Evolutionary conservation across 116 monocot species (phyloP).

Genomic region (Dioscorea cayenensis): DNA sequence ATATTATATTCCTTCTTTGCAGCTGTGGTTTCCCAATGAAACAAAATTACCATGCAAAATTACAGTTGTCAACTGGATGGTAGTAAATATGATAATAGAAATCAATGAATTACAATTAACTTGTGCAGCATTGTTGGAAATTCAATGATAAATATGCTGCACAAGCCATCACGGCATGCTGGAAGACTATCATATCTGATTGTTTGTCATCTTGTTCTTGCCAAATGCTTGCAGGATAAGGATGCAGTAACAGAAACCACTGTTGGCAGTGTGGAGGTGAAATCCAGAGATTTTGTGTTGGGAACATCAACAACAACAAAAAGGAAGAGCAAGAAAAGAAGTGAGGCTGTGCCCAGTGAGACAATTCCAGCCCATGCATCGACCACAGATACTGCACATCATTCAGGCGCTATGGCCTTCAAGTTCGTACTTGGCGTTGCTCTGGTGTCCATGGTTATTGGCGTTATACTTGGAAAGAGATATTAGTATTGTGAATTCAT

Average conservation of each 20-base stretch:
- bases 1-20: no score
- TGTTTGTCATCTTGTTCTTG: not conserved
- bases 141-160: no score
- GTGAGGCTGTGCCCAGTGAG: not conserved
- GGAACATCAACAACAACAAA: conserved; percentile 2
- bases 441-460: conserved; percentile 41
- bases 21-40: no score
- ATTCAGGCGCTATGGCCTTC: conserved; percentile 48
- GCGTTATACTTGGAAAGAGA: conserved; percentile 50
- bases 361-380: not conserved
- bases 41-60: no score
- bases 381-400: conserved; percentile 3
- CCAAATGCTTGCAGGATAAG: conserved; percentile 14
- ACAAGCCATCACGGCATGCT: no score
- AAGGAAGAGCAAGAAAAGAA: conserved; percentile 19
- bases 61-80: no score
- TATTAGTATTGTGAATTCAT: conserved; percentile 22
- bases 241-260: conserved; percentile 4
- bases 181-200: no score
- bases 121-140: no score
- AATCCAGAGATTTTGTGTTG: conserved; percentile 24
- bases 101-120: no score
- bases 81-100: no score
- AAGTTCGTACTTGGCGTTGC: conserved; percentile 53
- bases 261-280: conserved; percentile 7